A percentile compares a stretch with the other conserved stretches of the same genome.
These are phyloP conservation scores for Vitis cinerea DNA, from an alignment of 164 flowering plant species.

Conservation along the genomic window DNA sequence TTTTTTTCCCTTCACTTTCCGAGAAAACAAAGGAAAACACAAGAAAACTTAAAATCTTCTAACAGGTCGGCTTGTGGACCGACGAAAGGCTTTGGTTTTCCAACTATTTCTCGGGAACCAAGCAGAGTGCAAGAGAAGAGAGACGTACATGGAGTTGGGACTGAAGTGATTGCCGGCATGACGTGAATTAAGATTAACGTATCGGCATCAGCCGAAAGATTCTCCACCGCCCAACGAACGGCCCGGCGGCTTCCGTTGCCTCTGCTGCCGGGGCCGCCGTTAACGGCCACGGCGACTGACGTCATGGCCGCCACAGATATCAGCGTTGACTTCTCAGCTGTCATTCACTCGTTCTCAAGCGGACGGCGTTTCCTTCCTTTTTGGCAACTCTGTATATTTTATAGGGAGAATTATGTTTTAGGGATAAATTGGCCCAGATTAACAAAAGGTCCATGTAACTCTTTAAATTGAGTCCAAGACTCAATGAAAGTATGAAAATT, in stretches of 20 bases:
- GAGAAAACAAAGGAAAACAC: too few relatives aligned
- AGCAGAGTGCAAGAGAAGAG: conserved; percentile 8
- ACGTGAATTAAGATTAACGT: conserved; percentile 68
- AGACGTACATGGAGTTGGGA: conserved; percentile 71
- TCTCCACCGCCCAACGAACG: conserved; percentile 74
- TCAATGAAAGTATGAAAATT: too few relatives aligned
- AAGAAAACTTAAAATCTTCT: too few relatives aligned
- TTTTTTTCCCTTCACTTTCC: too few relatives aligned
- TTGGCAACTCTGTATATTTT: too few relatives aligned
- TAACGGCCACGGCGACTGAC: conserved; percentile 71
- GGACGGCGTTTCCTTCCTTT: not conserved
- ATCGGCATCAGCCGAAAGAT: conserved; percentile 43
- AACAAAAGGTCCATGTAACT: too few relatives aligned
- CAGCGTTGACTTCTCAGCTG: not conserved
- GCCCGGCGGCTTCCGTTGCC: conserved; percentile 66
- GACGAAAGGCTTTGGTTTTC: not conserved
- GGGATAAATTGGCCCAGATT: too few relatives aligned
- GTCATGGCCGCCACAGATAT: conserved; percentile 11
- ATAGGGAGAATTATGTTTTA: too few relatives aligned
- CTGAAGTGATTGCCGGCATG: conserved; percentile 54
- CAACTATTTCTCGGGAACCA: not conserved
- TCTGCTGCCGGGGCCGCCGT: conserved; percentile 20
- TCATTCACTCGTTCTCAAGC: not conserved
- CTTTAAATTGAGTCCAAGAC: too few relatives aligned
- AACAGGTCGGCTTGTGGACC: too few relatives aligned